Conservation (phyloP, 768 basidiomycete genomes). For the Xerocomellus amylosporus region DNA sequence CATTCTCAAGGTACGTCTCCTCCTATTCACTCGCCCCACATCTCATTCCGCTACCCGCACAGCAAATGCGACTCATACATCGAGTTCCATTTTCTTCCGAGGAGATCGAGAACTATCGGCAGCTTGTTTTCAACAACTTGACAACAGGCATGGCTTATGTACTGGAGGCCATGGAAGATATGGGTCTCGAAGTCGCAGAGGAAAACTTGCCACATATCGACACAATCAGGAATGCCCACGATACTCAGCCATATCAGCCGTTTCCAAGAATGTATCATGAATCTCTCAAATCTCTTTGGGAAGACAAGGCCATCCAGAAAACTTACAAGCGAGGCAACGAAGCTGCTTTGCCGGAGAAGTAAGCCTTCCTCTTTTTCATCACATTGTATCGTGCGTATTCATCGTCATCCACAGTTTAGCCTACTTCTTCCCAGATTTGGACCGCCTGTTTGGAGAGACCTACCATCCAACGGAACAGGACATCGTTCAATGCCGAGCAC, state of each 20-base stretch:
- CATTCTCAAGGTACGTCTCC: conserved; percentile 64
- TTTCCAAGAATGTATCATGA: conserved; percentile 70
- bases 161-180: conserved; percentile 86
- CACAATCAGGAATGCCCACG: conserved; percentile 62
- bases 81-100: conserved; percentile 73
- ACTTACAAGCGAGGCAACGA: conserved; percentile 86
- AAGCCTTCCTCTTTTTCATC: conserved; percentile 19
- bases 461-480: conserved; percentile 83
- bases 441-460: conserved; percentile 70
- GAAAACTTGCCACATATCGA: conserved; percentile 58
- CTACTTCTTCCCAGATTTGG: conserved; percentile 78
- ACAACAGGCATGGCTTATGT: conserved; percentile 80
- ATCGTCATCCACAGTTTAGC: conserved; percentile 42
- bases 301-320: conserved; percentile 67
- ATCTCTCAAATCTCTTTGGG: conserved; percentile 72
- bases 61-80: conserved; percentile 99
- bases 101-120: conserved; percentile 87
- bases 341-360: conserved; percentile 91
- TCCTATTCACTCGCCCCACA: not conserved
- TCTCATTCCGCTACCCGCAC: conserved; percentile 1
- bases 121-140: conserved; percentile 91
- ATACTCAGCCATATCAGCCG: conserved; percentile 75
- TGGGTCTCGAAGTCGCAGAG: conserved; percentile 71
- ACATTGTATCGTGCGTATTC: not conserved
- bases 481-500: conserved; percentile 80